Evolutionary conservation across 2,329 filamentous ascomycete species (phyloP), one percentile per base, ranked within the genome.

Genomic region (Lachnellula subtilissima): DNA sequence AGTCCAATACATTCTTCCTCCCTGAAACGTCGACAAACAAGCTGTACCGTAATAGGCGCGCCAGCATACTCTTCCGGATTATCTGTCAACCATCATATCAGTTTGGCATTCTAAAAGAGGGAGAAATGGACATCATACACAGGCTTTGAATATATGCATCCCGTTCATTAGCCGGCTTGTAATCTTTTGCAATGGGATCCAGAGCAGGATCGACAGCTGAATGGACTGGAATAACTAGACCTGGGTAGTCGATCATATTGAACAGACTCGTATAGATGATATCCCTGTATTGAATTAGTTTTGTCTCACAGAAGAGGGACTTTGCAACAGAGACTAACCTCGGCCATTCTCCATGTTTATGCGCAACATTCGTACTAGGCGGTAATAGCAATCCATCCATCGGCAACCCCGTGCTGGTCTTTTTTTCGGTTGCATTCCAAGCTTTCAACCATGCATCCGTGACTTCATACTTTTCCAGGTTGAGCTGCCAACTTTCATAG

Each of bases 231-330:
- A 86, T 62, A 0, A 68, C 67, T 1, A 78, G 83, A 1, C 81
- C 78, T 0, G 83, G 78, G 61, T 81, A 83, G 64, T 87, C 83
- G n/a, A 86, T 69, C 54, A 86, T 64, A 14, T 85, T 82, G 63
- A 83, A 85, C 0, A 75, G 76, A 19, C 75, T 78, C 0, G 82
- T 85, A 65, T 86, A 86, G 55, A 56, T 53, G 14, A 53, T 56
- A 25, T 56, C 42, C 19, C 54, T 56, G 23, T 25, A 25, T 25
- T 25, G 4, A 25, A 5, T 25, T 25, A 25, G 23, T 7, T 25
- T 7, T 25, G 23, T 25, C 23, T 25, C 23, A 7, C 23, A 25
- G 4, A 25, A 25, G 23, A 25, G 23, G 23, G 6, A 25, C 6
- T 25, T 25, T 25, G 4, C 23, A 25, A 7, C 3, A 25, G 23